These are phyloP conservation scores for Kurtzmaniella quercitrusa DNA, from an alignment of 1,139 yeast species.

Conservation along the genomic window DNA sequence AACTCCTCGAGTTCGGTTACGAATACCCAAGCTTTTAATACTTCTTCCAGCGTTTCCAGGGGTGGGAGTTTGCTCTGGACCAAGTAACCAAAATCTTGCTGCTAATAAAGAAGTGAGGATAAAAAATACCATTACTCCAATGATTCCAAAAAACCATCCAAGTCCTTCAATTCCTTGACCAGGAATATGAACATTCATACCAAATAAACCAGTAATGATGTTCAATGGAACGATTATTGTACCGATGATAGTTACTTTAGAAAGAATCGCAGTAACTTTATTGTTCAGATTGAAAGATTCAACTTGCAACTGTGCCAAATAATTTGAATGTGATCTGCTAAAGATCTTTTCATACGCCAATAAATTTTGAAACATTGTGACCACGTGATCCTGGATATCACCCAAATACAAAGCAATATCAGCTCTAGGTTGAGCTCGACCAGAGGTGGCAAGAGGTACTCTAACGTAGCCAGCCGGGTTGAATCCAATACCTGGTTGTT, in stretches of 20 bases:
- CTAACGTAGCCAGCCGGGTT: not conserved
- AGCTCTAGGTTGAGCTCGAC: slow-evolving; percentile 63
- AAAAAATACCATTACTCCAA: slow-evolving; percentile 34
- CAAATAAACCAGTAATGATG: slow-evolving; percentile 86
- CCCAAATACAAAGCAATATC: slow-evolving; percentile 87
- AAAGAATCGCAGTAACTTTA: slow-evolving; percentile 78
- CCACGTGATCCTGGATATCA: slow-evolving; percentile 96
- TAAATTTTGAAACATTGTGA: slow-evolving; percentile 91
- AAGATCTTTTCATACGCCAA: slow-evolving; percentile 89
- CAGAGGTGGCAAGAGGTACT: not conserved
- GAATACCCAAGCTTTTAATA: slow-evolving; percentile 43
- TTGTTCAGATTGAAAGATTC: slow-evolving; percentile 85
- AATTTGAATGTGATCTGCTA: slow-evolving; percentile 86
- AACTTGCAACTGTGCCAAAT: slow-evolving; percentile 89
- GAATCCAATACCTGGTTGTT: not conserved
- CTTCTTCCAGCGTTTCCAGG: slow-evolving; percentile 27
- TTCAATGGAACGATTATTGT: slow-evolving; percentile 88
- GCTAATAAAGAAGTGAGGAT: slow-evolving; percentile 24
- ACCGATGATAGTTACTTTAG: slow-evolving; percentile 87
- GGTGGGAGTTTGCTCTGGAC: slow-evolving; percentile 9
- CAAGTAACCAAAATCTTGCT: slow-evolving; percentile 36
- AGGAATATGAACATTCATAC: slow-evolving; percentile 92
- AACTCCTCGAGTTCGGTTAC: slow-evolving; percentile 24
- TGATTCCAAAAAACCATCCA: slow-evolving; percentile 34
- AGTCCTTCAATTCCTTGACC: slow-evolving; percentile 44